Evolutionary conservation across 495 filamentous ascomycete genomes (phyloP).

Genomic region (Penicillium waksmanii): DNA sequence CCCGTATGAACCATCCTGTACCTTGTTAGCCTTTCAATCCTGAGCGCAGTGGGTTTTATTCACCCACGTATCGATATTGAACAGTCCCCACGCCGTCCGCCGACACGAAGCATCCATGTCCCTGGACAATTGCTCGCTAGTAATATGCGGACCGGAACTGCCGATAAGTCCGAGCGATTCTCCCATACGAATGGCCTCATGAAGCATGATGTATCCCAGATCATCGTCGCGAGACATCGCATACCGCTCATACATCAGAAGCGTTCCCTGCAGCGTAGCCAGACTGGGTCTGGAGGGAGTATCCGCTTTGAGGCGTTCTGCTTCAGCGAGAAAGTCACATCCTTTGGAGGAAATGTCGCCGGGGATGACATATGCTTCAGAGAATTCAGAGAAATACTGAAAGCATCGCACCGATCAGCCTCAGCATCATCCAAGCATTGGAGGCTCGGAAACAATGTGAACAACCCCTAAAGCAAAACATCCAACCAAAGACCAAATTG

Average conservation of each 20-base stretch:
- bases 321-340: slow-evolving; percentile 46
- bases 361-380: slow-evolving; percentile 46
- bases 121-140: slow-evolving; percentile 25
- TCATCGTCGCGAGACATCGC: slow-evolving; percentile 48
- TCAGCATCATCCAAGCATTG: slow-evolving; percentile 8
- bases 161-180: slow-evolving; percentile 43
- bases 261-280: slow-evolving; percentile 43
- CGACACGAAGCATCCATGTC: slow-evolving; percentile 43
- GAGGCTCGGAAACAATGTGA: too few relatives aligned
- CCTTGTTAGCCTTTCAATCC: neutral
- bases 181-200: slow-evolving; percentile 45
- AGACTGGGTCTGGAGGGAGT: slow-evolving; percentile 34
- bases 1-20: slow-evolving; percentile 45
- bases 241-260: slow-evolving; percentile 50
- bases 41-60: too few relatives aligned
- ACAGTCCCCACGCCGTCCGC: slow-evolving; percentile 48
- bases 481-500: neutral
- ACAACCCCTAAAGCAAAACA: neutral
- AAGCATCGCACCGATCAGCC: neutral
- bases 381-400: slow-evolving; percentile 51
- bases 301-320: slow-evolving; percentile 38
- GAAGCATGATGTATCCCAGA: slow-evolving; percentile 47
- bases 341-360: slow-evolving; percentile 50
- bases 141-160: slow-evolving; percentile 23
- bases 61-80: slow-evolving; percentile 50